phyloP scores from a whole-genome alignment of 257 asterid species.

The Solanum etuberosum region DNA sequence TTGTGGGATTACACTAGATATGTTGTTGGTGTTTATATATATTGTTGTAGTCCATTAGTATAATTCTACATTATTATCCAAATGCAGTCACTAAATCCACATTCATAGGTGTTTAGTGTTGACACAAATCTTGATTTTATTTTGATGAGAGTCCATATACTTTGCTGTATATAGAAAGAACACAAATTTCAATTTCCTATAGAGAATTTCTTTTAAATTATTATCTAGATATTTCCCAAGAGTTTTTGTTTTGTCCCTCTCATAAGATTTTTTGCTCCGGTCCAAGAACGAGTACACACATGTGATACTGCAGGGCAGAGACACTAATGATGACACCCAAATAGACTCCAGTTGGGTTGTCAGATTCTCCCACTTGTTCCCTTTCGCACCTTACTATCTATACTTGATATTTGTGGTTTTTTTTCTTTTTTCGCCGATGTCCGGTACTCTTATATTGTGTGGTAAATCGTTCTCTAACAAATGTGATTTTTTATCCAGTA shows the following conservation, averaged over 20 bases:
- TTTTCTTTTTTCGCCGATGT: fast-evolving
- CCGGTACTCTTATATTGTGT: fast-evolving
- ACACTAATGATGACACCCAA: not conserved
- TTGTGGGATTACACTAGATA: no score
- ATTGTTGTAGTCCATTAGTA: not conserved
- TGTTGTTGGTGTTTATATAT: not conserved
- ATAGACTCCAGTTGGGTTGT: not conserved
- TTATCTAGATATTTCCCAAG: not conserved
- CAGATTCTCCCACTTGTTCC: not conserved
- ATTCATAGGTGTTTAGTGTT: not conserved
- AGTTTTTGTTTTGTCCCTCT: not conserved
- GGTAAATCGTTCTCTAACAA: not conserved
- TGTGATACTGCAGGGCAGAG: not conserved
- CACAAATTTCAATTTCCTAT: not conserved
- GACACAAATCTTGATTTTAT: not conserved
- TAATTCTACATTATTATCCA: not conserved
- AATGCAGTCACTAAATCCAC: not conserved
- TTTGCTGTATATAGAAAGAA: not conserved
- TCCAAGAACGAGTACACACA: not conserved
- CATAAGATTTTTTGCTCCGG: not conserved
- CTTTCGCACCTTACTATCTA: not conserved
- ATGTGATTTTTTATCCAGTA: not conserved
- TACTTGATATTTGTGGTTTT: not conserved
- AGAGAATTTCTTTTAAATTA: not conserved
- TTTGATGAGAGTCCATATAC: not conserved